phyloP scores from a whole-genome alignment of 352 stramenopile genomes.

The Thalassiosira livingstoniorum region DNA sequence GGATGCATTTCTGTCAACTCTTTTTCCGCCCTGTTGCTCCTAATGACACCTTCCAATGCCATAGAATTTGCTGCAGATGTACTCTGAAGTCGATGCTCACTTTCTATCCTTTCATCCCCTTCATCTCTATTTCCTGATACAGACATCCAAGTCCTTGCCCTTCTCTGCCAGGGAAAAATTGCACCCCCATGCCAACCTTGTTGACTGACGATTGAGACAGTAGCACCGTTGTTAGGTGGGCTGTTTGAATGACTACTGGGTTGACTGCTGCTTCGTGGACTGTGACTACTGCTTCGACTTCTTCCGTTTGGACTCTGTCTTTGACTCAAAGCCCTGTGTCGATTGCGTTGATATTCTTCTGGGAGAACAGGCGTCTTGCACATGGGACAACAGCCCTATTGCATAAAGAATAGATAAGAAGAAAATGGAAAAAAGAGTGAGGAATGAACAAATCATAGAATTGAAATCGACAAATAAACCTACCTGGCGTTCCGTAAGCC shows the following conservation, averaged over 20 bases:
- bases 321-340: not conserved
- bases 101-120: too few relatives aligned
- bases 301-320: not conserved
- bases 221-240: not conserved
- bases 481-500: conserved; percentile 83
- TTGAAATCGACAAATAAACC: too few relatives aligned
- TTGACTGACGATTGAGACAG: too few relatives aligned
- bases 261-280: not conserved
- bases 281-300: not conserved
- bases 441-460: too few relatives aligned
- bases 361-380: conserved; percentile 80
- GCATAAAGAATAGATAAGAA: too few relatives aligned
- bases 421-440: too few relatives aligned
- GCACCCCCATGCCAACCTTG: not conserved
- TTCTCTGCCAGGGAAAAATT: not conserved
- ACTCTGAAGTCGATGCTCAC: too few relatives aligned
- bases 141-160: not conserved
- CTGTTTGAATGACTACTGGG: not conserved
- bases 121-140: too few relatives aligned
- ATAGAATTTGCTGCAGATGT: too few relatives aligned
- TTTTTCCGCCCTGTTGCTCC: too few relatives aligned
- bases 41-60: too few relatives aligned
- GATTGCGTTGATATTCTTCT: conserved; percentile 41
- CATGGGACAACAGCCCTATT: conserved; percentile 85
- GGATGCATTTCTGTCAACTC: too few relatives aligned